Conservation (phyloP, 192 early-diverging fungal species). For the Mortierella antarctica region DNA sequence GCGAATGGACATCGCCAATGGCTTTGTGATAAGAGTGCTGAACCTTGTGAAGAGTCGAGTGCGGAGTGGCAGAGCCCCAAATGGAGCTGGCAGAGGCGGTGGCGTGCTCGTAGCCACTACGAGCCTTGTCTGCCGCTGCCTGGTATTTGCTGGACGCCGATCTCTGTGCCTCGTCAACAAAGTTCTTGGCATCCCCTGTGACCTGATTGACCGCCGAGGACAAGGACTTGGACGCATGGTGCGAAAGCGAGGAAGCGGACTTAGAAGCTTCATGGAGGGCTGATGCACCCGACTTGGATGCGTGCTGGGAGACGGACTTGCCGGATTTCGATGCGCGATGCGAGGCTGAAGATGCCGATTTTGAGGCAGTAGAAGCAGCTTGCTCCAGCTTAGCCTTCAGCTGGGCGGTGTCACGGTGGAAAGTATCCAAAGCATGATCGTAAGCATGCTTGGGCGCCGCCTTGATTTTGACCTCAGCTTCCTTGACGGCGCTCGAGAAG, state of each 20-base stretch:
- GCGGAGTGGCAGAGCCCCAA: constrained; percentile 25
- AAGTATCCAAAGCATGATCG: constrained; percentile 31
- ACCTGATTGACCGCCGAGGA: constrained; percentile 26
- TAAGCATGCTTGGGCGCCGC: constrained; percentile 25
- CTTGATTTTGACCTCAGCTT: constrained; percentile 47
- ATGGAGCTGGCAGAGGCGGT: constrained; percentile 29
- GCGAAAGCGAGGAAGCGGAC: constrained; percentile 11
- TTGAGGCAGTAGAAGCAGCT: constrained; percentile 29
- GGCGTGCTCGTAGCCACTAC: constrained; percentile 30
- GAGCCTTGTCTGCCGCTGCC: constrained; percentile 27
- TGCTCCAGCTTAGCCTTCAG: constrained; percentile 43
- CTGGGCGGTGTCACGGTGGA: constrained; percentile 25
- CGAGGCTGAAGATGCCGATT: constrained; percentile 30
- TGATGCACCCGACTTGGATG: constrained; percentile 25
- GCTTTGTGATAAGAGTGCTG: constrained; percentile 22
- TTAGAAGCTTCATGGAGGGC: constrained; percentile 11
- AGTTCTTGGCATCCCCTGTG: constrained; percentile 29
- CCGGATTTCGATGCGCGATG: constrained; percentile 27
- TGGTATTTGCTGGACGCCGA: constrained; percentile 23
- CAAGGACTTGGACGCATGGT: constrained; percentile 29
- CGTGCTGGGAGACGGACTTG: neutral
- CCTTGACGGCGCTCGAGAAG: constrained; percentile 10
- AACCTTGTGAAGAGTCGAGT: constrained; percentile 4
- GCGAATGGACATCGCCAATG: constrained; percentile 5
- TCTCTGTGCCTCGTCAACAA: constrained; percentile 18